These are phyloP conservation scores for Globisporangium alternatum DNA, from an alignment of 352 stramenopile genomes.

Conservation along the genomic window DNA sequence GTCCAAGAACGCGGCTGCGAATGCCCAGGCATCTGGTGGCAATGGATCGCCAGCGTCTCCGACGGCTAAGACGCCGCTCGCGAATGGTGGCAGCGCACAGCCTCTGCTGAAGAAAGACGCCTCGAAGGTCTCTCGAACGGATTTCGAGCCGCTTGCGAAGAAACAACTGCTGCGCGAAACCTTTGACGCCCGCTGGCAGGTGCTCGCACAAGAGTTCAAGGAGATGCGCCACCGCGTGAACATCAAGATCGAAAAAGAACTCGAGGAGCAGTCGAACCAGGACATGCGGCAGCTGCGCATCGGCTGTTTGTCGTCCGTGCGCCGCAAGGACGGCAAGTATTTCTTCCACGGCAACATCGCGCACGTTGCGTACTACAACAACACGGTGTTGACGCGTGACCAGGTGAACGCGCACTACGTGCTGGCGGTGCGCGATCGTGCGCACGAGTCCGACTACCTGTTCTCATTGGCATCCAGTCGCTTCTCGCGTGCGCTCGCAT, in stretches of 20 bases:
- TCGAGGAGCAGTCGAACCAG: constrained; percentile 57
- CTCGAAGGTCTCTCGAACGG: constrained; percentile 53
- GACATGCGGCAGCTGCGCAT: constrained; percentile 65
- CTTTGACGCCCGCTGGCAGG: constrained; percentile 59
- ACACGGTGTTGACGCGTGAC: constrained; percentile 50
- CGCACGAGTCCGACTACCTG: constrained; percentile 67
- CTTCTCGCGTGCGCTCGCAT: constrained; percentile 64
- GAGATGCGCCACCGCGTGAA: constrained; percentile 72
- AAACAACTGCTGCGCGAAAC: constrained; percentile 74
- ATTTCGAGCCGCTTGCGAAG: constrained; percentile 83
- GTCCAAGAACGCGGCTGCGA: constrained; percentile 30
- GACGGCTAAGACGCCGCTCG: background rate
- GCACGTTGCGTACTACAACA: constrained; percentile 85
- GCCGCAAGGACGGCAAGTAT: constrained; percentile 68
- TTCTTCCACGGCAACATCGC: constrained; percentile 85
- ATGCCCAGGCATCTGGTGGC: background rate
- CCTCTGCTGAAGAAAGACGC: constrained; percentile 53
- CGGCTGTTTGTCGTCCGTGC: constrained; percentile 60
- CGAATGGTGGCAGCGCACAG: background rate
- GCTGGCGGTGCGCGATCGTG: constrained; percentile 55
- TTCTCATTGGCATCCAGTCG: constrained; percentile 67
- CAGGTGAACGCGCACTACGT: constrained; percentile 77
- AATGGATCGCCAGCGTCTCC: background rate
- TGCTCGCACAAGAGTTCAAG: constrained; percentile 59
- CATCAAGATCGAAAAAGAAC: constrained; percentile 64